Conservation (phyloP, 1,139 yeast genomes). For the Kodamaea sp. region DNA sequence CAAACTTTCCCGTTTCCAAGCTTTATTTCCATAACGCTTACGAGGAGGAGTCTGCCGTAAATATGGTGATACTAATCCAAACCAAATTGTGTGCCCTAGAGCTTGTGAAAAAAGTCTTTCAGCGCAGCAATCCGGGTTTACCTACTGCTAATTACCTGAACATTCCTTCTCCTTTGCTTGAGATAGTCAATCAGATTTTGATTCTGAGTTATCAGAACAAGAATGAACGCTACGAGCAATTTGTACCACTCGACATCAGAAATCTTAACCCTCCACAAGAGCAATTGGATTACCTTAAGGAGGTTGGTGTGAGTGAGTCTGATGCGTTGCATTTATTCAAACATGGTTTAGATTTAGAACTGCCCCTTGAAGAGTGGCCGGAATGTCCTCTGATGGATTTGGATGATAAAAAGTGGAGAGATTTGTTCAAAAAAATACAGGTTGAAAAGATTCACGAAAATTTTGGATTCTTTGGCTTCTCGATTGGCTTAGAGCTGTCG, state of each 20-base stretch:
- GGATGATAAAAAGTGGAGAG: no score
- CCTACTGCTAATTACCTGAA: conserved; percentile 6
- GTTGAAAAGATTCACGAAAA: conserved; percentile 46
- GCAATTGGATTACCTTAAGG: conserved; percentile 46
- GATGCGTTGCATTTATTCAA: conserved; percentile 43
- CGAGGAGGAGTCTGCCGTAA: conserved; percentile 22
- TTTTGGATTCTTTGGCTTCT: conserved; percentile 52
- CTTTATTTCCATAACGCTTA: conserved; percentile 29
- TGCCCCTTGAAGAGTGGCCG: conserved; percentile 23
- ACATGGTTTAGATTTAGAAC: conserved; percentile 23
- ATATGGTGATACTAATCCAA: conserved; percentile 41
- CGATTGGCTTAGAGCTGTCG: no score
- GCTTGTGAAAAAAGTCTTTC: conserved; percentile 23
- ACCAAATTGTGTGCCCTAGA: conserved; percentile 40
- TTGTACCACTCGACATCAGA: conserved; percentile 47
- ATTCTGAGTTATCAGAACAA: conserved; percentile 1
- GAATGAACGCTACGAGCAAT: conserved; percentile 18
- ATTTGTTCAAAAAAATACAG: no score
- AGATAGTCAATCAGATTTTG: conserved; percentile 3
- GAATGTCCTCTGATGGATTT: conserved; percentile 24
- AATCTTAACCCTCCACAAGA: conserved; percentile 54
- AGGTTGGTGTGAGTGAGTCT: conserved; percentile 39
- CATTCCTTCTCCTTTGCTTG: conserved; percentile 10
- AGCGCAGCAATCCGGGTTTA: conserved; percentile 4
- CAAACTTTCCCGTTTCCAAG: conserved; percentile 25